Percentiles rank a stretch among this genome's conserved stretches.
These are phyloP conservation scores for Piromyces finnis DNA, from an alignment of 192 early-diverging fungal species.

Conservation along the genomic window DNA sequence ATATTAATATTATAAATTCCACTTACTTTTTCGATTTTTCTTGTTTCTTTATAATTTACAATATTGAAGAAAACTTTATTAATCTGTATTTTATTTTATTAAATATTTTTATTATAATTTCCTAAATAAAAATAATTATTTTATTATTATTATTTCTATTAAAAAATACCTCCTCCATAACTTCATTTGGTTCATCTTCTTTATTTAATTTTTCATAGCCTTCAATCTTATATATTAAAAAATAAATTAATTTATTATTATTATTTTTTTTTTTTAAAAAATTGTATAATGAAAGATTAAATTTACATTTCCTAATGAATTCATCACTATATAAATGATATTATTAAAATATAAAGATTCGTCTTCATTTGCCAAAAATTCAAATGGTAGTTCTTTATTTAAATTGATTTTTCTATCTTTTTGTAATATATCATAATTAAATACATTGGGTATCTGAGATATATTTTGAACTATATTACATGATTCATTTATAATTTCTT, in stretches of 20 bases:
- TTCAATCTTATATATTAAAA: conserved; percentile 1
- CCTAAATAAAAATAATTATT: conserved; percentile 4
- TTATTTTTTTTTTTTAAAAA: no score
- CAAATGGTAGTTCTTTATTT: background rate
- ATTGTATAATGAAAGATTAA: no score
- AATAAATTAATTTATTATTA: no score
- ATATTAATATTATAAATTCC: no score
- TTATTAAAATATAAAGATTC: background rate
- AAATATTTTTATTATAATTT: no score
- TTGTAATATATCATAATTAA: background rate
- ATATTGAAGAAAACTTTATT: background rate
- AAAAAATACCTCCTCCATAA: conserved; percentile 11
- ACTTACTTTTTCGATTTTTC: conserved; percentile 4
- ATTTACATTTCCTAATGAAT: background rate
- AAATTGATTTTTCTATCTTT: background rate
- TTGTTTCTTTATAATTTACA: background rate
- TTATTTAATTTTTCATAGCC: conserved; percentile 11
- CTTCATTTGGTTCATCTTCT: conserved; percentile 11
- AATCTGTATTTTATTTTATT: background rate
- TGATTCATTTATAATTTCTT: background rate
- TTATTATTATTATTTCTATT: conserved; percentile 5
- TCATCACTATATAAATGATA: background rate
- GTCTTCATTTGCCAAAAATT: background rate
- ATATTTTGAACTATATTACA: background rate
- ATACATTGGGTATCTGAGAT: background rate